Percentiles rank a stretch among this genome's conserved stretches.
phyloP scores from a whole-genome alignment of 2,329 filamentous ascomycete genomes.

The Colletotrichum echinochloae region DNA sequence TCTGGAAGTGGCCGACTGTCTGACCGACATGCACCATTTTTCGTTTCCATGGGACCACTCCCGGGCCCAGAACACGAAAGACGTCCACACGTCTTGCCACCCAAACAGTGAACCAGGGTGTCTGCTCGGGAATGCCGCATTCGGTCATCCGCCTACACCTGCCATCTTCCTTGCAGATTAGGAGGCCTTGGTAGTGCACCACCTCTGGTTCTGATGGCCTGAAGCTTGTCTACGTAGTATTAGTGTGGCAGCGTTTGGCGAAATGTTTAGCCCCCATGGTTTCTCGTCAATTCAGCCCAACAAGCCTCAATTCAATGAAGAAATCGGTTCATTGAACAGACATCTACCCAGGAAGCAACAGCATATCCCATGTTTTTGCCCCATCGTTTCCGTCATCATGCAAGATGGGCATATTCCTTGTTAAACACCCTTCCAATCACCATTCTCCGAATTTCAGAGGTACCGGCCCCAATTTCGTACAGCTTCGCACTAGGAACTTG shows the following conservation, averaged over 20 bases:
- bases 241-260: neutral
- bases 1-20: conserved; percentile 14
- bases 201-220: too few species aligned
- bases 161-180: neutral
- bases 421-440: conserved; percentile 95
- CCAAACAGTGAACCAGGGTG: neutral
- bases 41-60: conserved; percentile 10
- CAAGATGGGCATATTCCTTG: conserved; percentile 74
- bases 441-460: conserved; percentile 92
- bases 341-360: neutral
- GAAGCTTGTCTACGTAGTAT: too few species aligned
- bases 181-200: conserved; percentile 18
- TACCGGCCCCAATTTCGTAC: conserved; percentile 97
- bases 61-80: conserved; percentile 6
- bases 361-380: neutral
- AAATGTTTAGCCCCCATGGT: neutral
- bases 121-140: conserved; percentile 17
- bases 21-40: conserved; percentile 20
- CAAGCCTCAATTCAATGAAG: neutral
- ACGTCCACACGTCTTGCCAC: neutral
- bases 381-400: conserved; percentile 1
- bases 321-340: neutral
- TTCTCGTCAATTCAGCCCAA: neutral
- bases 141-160: conserved; percentile 24
- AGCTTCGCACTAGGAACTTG: conserved; percentile 69